Evolutionary conservation across 2,329 filamentous ascomycete genomes (phyloP), one percentile per base, ranked within the genome.

Genomic region (Aureobasidium sp.): DNA sequence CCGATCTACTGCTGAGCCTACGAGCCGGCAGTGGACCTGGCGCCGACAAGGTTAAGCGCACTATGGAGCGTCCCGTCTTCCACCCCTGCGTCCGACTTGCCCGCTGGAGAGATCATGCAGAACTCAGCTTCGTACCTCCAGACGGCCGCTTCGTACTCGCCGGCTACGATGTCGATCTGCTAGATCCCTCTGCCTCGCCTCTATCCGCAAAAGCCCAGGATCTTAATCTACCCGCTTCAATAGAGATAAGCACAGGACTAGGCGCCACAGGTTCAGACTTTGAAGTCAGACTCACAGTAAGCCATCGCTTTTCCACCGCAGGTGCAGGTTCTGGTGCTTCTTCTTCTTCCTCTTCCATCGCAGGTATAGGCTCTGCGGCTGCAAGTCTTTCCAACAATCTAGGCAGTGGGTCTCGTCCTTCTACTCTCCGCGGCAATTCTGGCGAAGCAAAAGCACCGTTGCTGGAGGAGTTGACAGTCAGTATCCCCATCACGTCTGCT

Each of bases 121-220:
- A 97, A 70, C 84, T 99, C n/a, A 97, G 93, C 75, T 99, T 99
- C 74, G 89, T 99, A 16, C 96, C 96, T 2, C 96, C 96, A 0
- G 96, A 99, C 77, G 96, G 96, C 38, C 89, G 94, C 50, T 99
- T 98, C 77, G 92, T 97, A 47, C 85, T 99, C 23, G 95, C 94
- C 38, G 95, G 94, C 27, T 99, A 99, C 75, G 95, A 98, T 78
- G 94, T 97, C 25, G 93, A 99, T 77, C 81, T 99, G 27, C 84
- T 98, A 16, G 94, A 94, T 0, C 88, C 91, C 58, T 20, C 85
- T 66, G 47, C 69, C 69, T 51, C 67, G 73, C 55, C 73, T 66
- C 33, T 65, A 16, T 43, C 69, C 66, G 45, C 59, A 54, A 38
- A 72, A 69, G 59, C 68, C 45, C 88, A 88, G 67, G 90, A 88